A percentile compares a stretch with the other conserved stretches of the same genome.
Conservation (phyloP, 306 rosid genomes). For the Lagenaria siceraria region DNA sequence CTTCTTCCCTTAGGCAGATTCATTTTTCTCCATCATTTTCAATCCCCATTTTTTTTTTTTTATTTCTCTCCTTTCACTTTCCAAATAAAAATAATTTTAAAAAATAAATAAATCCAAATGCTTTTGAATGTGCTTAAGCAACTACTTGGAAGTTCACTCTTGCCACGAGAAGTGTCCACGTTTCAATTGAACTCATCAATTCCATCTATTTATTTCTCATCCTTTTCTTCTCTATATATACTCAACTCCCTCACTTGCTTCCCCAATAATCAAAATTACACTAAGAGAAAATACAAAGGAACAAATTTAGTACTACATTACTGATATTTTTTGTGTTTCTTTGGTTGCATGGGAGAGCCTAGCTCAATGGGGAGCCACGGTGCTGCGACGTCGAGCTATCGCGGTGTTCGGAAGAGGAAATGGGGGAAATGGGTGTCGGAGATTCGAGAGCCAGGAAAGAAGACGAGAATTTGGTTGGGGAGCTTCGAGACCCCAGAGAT, state of each 20-base stretch:
- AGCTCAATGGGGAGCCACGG: slow-evolving; percentile 4
- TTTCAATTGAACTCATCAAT: not conserved
- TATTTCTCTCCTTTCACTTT: not conserved
- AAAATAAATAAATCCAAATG: not conserved
- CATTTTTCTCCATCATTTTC: not conserved
- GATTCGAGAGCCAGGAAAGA: slow-evolving; percentile 77
- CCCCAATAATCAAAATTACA: not conserved
- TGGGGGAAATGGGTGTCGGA: slow-evolving; percentile 99
- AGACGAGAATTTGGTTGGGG: slow-evolving; percentile 77
- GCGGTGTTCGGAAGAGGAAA: slow-evolving; percentile 92
- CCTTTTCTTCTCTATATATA: not conserved
- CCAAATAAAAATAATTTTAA: not conserved
- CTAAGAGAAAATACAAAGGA: not conserved
- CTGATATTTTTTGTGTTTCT: not conserved
- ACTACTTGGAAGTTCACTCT: slow-evolving; percentile 2
- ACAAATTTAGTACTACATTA: not conserved
- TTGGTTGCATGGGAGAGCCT: not conserved
- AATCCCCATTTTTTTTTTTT: not conserved
- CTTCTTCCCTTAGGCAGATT: not conserved
- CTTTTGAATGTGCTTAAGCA: not conserved
- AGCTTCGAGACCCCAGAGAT: slow-evolving; percentile 68
- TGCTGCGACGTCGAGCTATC: slow-evolving; percentile 42
- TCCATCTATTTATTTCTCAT: not conserved
- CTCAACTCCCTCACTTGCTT: not conserved
- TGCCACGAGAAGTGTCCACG: slow-evolving; percentile 2